Conservation (phyloP, 306 rosid species). For the Rosa rugosa region DNA sequence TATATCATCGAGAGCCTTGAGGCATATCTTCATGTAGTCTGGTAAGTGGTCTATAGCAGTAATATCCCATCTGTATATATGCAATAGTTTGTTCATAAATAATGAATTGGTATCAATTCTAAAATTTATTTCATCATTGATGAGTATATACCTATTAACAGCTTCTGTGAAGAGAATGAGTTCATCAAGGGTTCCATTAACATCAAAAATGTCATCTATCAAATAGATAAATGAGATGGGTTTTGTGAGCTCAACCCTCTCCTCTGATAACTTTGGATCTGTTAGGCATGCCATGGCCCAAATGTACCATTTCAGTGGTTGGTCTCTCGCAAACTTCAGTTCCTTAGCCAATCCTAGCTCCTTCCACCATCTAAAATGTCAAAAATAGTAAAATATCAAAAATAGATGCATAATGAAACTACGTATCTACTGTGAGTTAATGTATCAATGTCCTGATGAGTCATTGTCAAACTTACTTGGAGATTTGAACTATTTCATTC, state of each 20-base stretch:
- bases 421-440: background rate
- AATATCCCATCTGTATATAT: conserved; percentile 54
- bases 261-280: conserved; percentile 48
- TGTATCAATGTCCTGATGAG: background rate
- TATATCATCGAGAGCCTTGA: conserved; percentile 41
- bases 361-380: conserved; percentile 56
- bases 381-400: background rate
- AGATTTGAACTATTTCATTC: conserved; percentile 43
- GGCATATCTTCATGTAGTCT: conserved; percentile 52
- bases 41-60: conserved; percentile 42
- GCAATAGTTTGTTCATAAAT: background rate
- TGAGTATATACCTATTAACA: conserved; percentile 37
- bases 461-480: conserved; percentile 30
- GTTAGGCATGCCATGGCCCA: conserved; percentile 54
- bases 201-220: conserved; percentile 66
- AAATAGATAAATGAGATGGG: conserved; percentile 60
- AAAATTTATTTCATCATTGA: background rate
- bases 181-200: conserved; percentile 57
- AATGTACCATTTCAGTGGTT: conserved; percentile 73
- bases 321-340: conserved; percentile 51
- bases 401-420: background rate
- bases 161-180: conserved; percentile 58
- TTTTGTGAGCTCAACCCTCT: conserved; percentile 70
- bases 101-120: background rate
- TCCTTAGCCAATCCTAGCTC: conserved; percentile 51